These are phyloP conservation scores for Penicillium sp. DNA, from an alignment of 2,329 filamentous ascomycete species.

Conservation along the genomic window DNA sequence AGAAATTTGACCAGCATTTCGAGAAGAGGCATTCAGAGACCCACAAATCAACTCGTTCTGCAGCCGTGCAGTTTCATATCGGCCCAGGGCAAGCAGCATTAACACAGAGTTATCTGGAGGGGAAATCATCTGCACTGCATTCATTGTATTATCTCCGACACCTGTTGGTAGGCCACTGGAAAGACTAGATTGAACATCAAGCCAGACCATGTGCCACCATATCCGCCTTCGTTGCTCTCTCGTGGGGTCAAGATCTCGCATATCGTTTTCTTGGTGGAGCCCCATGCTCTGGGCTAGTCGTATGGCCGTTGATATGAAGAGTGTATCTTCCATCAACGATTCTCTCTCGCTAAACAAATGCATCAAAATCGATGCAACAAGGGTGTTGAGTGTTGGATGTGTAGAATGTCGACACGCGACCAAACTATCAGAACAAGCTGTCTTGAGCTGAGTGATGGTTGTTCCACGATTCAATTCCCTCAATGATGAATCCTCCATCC, in stretches of 20 bases:
- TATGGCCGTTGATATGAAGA: slow-evolving; percentile 12
- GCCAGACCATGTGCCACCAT: slow-evolving; percentile 25
- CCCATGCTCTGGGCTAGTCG: slow-evolving; percentile 23
- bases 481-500: background rate
- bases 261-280: slow-evolving; percentile 14
- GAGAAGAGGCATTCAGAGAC: background rate
- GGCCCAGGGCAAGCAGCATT: slow-evolving; percentile 6
- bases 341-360: slow-evolving; percentile 6
- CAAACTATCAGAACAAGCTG: slow-evolving; percentile 12
- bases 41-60: slow-evolving; percentile 2
- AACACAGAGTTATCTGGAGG: background rate
- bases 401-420: slow-evolving; percentile 11
- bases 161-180: slow-evolving; percentile 20
- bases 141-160: slow-evolving; percentile 1
- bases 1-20: background rate
- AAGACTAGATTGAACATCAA: slow-evolving; percentile 24
- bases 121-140: background rate
- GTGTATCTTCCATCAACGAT: background rate
- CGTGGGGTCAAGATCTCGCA: background rate
- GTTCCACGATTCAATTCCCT: background rate
- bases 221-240: slow-evolving; percentile 13
- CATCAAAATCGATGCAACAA: slow-evolving; percentile 19
- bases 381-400: slow-evolving; percentile 22
- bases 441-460: slow-evolving; percentile 7
- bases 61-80: slow-evolving; percentile 8